Percentiles rank a stretch among this genome's conserved stretches.
phyloP scores from a whole-genome alignment of 2,329 filamentous ascomycete species.

The Zymoseptoria pseudotritici region DNA sequence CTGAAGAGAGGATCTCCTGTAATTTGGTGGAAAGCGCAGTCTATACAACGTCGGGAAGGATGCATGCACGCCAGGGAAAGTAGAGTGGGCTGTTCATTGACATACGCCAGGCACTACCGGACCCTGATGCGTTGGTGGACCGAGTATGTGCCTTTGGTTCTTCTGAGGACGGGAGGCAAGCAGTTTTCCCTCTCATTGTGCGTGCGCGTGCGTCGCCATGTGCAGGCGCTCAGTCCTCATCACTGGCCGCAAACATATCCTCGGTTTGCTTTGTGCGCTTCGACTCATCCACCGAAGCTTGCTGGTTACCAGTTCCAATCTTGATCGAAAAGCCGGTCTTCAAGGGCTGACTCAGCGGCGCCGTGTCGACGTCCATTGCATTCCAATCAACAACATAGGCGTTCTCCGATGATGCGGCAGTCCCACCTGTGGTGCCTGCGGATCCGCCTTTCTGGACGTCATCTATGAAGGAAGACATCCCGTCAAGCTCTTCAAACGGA shows the following conservation, averaged over 20 bases:
- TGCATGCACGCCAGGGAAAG: no score
- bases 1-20: no score
- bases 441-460: neutral
- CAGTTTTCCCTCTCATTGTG: neutral
- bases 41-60: no score
- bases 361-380: neutral
- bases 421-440: neutral
- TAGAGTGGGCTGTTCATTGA: no score
- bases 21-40: no score
- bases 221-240: constrained; percentile 36
- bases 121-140: no score
- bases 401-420: neutral
- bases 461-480: neutral
- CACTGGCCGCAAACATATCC: constrained; percentile 82
- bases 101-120: no score
- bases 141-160: no score
- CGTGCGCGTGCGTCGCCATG: no score
- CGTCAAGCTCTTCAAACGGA: neutral
- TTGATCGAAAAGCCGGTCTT: constrained; percentile 18
- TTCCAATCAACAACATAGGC: neutral
- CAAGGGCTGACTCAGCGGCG: constrained; percentile 19
- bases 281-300: constrained; percentile 20
- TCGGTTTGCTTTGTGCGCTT: constrained; percentile 65
- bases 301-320: constrained; percentile 6
- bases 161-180: neutral